A percentile compares a stretch with the other conserved stretches of the same genome.
phyloP scores from a whole-genome alignment of 352 stramenopile species.

The Peronosclerospora sorghi region DNA sequence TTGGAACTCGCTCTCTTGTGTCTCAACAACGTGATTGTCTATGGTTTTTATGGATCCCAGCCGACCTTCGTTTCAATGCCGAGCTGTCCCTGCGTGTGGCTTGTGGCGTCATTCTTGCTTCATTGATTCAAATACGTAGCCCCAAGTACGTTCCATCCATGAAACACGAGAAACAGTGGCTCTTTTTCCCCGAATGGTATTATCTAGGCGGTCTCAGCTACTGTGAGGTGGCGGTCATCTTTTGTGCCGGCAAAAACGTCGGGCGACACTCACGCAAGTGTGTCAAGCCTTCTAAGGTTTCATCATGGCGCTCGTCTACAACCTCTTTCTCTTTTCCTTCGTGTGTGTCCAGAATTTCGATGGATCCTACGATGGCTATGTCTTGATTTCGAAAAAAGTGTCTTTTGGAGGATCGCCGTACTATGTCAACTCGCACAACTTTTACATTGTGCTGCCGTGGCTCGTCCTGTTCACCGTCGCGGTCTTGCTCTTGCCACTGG shows the following conservation, averaged over 20 bases:
- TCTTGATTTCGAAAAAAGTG: constrained; percentile 35
- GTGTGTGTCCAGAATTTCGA: constrained; percentile 35
- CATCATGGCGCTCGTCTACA: constrained; percentile 72
- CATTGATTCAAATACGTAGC: constrained; percentile 53
- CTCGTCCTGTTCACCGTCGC: too few relatives aligned
- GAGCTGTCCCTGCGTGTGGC: constrained; percentile 61
- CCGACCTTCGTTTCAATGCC: constrained; percentile 53
- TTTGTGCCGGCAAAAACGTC: constrained; percentile 62
- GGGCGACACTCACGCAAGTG: constrained; percentile 55
- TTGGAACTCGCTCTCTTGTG: not conserved
- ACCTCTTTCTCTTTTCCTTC: constrained; percentile 51
- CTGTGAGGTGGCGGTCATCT: constrained; percentile 64
- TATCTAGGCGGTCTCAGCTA: constrained; percentile 58
- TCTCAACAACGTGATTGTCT: constrained; percentile 1
- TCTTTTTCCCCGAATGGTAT: constrained; percentile 53
- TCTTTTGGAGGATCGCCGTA: too few relatives aligned
- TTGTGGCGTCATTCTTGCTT: constrained; percentile 54
- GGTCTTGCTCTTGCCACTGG: constrained; percentile 55
- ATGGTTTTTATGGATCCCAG: constrained; percentile 17
- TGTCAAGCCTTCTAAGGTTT: constrained; percentile 69
- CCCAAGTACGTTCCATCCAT: constrained; percentile 28
- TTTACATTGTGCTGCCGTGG: too few relatives aligned
- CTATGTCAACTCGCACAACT: too few relatives aligned
- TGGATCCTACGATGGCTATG: constrained; percentile 32
- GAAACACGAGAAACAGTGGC: constrained; percentile 54